These are phyloP conservation scores for Fusarium devonianum DNA, from an alignment of 2,329 filamentous ascomycete genomes.

Conservation along the genomic window DNA sequence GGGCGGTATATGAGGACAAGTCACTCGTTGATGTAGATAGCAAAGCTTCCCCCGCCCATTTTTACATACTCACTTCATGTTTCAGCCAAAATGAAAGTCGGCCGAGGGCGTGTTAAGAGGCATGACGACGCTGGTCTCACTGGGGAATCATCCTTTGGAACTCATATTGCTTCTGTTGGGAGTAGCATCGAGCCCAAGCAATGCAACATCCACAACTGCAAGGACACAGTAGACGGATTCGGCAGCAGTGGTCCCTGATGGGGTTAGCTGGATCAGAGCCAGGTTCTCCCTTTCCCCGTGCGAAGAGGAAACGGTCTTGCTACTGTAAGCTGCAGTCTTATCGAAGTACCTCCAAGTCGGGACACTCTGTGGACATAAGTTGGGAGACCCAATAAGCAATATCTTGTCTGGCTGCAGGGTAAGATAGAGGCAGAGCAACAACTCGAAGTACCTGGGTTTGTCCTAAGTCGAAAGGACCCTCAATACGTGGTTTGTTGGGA, in stretches of 20 bases:
- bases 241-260: conserved; percentile 17
- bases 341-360: not conserved
- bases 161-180: conserved; percentile 35
- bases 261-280: not conserved
- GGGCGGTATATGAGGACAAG: conserved; percentile 1
- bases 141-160: conserved; percentile 12
- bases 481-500: too few species aligned
- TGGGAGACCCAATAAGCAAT: too few species aligned
- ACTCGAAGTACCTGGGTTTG: too few species aligned
- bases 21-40: conserved; percentile 10
- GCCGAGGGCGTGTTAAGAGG: conserved; percentile 17
- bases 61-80: too few species aligned
- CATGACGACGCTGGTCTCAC: conserved; percentile 22
- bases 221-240: conserved; percentile 19
- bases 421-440: too few species aligned
- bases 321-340: not conserved
- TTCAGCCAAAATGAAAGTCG: conserved; percentile 7
- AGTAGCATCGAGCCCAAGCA: conserved; percentile 23
- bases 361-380: too few species aligned
- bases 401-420: too few species aligned
- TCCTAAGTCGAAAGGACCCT: too few species aligned
- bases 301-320: conserved; percentile 19
- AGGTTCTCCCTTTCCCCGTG: conserved; percentile 26
- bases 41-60: too few species aligned
- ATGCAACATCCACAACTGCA: conserved; percentile 28